A percentile compares a stretch with the other conserved stretches of the same genome.
phyloP scores from a whole-genome alignment of 2,329 filamentous ascomycete genomes.

The Fusarium paranaense region DNA sequence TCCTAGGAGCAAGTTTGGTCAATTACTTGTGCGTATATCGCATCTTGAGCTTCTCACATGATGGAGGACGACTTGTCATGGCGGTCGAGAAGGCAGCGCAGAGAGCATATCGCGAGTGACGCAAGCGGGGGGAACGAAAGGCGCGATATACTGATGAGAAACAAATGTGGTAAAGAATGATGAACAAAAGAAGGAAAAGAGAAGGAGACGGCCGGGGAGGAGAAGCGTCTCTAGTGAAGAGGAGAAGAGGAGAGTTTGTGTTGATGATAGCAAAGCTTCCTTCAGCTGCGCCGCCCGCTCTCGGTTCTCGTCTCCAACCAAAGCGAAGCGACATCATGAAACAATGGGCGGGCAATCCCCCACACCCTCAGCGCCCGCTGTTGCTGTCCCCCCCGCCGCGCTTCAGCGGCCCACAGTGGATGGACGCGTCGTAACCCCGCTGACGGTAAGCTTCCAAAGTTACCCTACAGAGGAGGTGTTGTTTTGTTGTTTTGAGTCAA shows the following conservation, averaged over 20 bases:
- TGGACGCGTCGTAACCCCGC: not conserved
- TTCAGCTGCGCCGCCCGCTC: slow-evolving; percentile 17
- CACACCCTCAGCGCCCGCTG: slow-evolving; percentile 7
- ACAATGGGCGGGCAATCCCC: slow-evolving; percentile 20
- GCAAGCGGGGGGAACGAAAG: slow-evolving; percentile 7
- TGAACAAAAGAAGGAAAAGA: not conserved
- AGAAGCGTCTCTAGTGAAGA: slow-evolving; percentile 3
- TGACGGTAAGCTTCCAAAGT: not conserved
- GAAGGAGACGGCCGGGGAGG: not conserved
- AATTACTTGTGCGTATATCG: not conserved
- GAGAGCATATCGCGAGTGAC: slow-evolving; percentile 35
- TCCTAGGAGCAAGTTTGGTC: slow-evolving; percentile 61
- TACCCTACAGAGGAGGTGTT: not conserved
- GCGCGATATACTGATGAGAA: slow-evolving; percentile 1
- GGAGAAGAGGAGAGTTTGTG: slow-evolving; percentile 9
- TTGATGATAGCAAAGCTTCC: slow-evolving; percentile 35
- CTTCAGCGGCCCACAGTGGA: not conserved
- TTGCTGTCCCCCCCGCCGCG: not conserved
- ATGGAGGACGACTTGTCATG: slow-evolving; percentile 39
- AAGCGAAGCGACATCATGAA: slow-evolving; percentile 24
- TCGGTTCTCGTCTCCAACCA: not conserved
- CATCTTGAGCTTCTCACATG: slow-evolving; percentile 33
- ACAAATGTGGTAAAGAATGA: not conserved
- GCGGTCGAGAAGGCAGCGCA: slow-evolving; percentile 32
- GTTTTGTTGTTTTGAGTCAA: not conserved